Evolutionary conservation across 352 stramenopile genomes (phyloP), one percentile per base, ranked within the genome.

Genomic region (Pythium graminicola): DNA sequence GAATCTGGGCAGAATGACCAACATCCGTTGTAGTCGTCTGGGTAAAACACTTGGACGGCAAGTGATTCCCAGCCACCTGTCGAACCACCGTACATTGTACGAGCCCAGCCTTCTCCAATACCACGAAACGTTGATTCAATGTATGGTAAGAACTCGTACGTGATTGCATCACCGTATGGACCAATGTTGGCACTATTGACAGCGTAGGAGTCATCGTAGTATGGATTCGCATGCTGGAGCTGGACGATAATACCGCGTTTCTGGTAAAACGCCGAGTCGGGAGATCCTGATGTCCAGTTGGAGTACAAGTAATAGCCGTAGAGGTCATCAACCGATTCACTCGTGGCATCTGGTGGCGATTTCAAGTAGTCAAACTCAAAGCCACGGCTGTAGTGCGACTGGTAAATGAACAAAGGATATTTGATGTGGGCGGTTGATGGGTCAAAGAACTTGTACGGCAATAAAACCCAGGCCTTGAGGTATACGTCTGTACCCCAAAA

Each of bases 161-260:
- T 88, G 65, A 88, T 86, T 10, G 77, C 77, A 28, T 88, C 77
- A 22, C 77, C 77, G 50, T 88, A 88, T 4, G 77, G 77, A 1
- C 77, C 77, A 23, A 88, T 81, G 38, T 85, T 88, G 55, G 74
- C 77, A 33, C 73, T 85, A 43, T 88, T 88, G 54, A 88, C 73
- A 0, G 77, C 77, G 59, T 86, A 88, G 52, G 74, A 86, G 55
- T 88, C 77, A 41, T 88, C 77, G 49, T 88, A 88, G 77, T 88
- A 88, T 42, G 77, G 77, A 31, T 88, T 88, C 2, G 77, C 77
- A 47, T 88, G 77, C 53, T 88, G 77, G 5, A 88, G 62, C 60
- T 88, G 77, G 29, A 88, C 77, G 54, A 88, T 72, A 54, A 88
- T 85, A 27, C 77, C 77, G 39, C 77, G 64, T 29, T 81, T 86